Evolutionary conservation across 1,284 basidiomycete genomes (phyloP), one percentile per base, ranked within the genome.

Genomic region (Golubevia pallescens): DNA sequence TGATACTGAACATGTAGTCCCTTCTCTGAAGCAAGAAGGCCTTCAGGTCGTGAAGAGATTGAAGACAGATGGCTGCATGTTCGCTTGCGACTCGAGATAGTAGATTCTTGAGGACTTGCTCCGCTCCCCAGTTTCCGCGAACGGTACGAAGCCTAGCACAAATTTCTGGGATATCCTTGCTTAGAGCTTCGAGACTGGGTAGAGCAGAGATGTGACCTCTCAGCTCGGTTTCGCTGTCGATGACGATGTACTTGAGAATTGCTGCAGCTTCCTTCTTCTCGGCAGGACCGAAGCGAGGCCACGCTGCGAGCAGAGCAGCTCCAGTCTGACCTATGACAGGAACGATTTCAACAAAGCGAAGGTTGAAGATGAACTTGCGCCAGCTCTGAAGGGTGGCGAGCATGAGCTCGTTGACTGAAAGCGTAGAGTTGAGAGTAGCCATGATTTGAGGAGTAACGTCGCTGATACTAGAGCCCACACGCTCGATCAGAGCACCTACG

Each of bases 371-470:
- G 86, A 98, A 97, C 19, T 87, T 88, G 63, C 89, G 86, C 95
- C 95, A 98, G 58, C 91, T 93, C 52, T 90, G 87, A 1, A 99
- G 88, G 0, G 94, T 93, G 2, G 91, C 90, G 65, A 92, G 89
- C 0, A 93, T 89, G 3, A 99, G 88, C 63, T 92, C 91, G 0
- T 89, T 89, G 7, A 92, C 88, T 54, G 88, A 87, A 5, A 98
- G 88, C 84, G 92, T 93, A 19, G 93, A 94, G 86, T 97, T 96
- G 54, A 99, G 89, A n/a, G 93, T 94, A 0, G 96, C 94, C 92
- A 99, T 94, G 75, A 99, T 92, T 90, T 97, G 94, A 7, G 93
- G 93, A 1, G 93, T 91, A 65, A 94, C 91, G 60, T 89, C 90
- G 48, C 88, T 89, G 74, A 94, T 91, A 0, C 89, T 87, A 10